Conservation (phyloP, 2,329 filamentous ascomycete genomes). For the Moelleriella libera region DNA sequence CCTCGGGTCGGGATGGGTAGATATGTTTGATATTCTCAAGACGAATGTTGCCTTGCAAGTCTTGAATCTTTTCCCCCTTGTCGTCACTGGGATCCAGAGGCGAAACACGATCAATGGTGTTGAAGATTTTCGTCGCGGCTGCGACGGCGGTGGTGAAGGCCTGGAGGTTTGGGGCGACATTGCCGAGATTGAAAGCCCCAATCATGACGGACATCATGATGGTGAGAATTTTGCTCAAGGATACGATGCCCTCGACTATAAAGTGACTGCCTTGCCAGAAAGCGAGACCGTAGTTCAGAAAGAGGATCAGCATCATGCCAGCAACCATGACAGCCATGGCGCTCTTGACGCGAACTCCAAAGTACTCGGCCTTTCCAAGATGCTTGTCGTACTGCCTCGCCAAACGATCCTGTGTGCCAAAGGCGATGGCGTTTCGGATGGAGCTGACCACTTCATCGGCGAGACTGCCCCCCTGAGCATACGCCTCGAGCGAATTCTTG, state of each 20-base stretch:
- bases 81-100: conserved; percentile 65
- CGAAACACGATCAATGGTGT: conserved; percentile 78
- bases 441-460: conserved; percentile 93
- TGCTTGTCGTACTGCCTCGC: conserved; percentile 72
- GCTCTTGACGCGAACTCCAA: conserved; percentile 62
- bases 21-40: conserved; percentile 79
- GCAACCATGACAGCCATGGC: conserved; percentile 67
- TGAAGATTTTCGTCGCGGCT: conserved; percentile 83
- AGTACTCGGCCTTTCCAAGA: conserved; percentile 57
- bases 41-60: conserved; percentile 64
- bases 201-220: conserved; percentile 88
- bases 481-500: conserved; percentile 63
- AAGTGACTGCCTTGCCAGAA: conserved; percentile 82
- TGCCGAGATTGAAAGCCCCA: conserved; percentile 81
- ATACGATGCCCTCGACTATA: conserved; percentile 49
- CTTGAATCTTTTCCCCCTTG: conserved; percentile 57
- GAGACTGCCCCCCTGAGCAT: conserved; percentile 72
- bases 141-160: conserved; percentile 74
- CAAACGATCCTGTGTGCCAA: conserved; percentile 86
- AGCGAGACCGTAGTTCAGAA: conserved; percentile 72
- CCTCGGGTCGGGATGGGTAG: conserved; percentile 85
- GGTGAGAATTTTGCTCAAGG: conserved; percentile 60
- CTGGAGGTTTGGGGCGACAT: conserved; percentile 72
- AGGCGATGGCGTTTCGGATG: conserved; percentile 82
- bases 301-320: conserved; percentile 70